Base-by-base conservation (phyloP, 164 flowering plant genomes). In the Cinnamomum micranthum region DNA sequence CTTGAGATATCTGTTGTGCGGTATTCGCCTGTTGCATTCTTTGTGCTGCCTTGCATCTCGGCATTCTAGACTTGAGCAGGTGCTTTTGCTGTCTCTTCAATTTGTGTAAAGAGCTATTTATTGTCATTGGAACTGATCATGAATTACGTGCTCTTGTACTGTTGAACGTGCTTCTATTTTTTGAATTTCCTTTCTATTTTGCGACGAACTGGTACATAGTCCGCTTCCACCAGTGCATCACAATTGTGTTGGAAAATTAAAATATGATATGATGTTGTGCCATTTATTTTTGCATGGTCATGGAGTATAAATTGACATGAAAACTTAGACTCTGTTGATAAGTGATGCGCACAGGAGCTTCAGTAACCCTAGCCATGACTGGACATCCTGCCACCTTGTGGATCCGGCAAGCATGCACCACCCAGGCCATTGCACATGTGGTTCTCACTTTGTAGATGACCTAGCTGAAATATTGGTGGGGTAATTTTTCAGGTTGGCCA, bases 61-160 rank as follows among this genome's bases (percentile, higher is more conserved):
- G 27, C 85, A 89, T 59, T 58, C 85, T 69, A 92, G 87, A 84
- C 85, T 95, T 71, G 98, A 95, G 85, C 98, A 93, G 96, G 99
- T 95, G 31, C 59, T 72, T 71, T 47, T 69, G 10, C 27, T 69
- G 55, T 41, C 27, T 47, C 28, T 69, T n/a, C 15, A 27, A 41
- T 35, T 35, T 41, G 47, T 41, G 47, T 27, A 59, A 14, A 59
- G 63, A 59, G 12, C 63, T 65, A 65, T 24, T 27, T 22, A 33
- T 4, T 68, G 70, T 14, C 17, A 28, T 35, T 27, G 19, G n/a
- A 68, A 9, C 19, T 41, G 50, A 28, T 35, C 70, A 68, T 68
- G 50, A 22, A 15, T 27, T 20, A 2, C 4, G 23, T 35, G 28
- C 17, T 11, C 33, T 65, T 65, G 27, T 9, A 11, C 25, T n/a